Percentiles rank a stretch among this genome's conserved stretches.
These are phyloP conservation scores for Ailanthus altissimus DNA, from an alignment of 345 rosid species.

Conservation along the genomic window DNA sequence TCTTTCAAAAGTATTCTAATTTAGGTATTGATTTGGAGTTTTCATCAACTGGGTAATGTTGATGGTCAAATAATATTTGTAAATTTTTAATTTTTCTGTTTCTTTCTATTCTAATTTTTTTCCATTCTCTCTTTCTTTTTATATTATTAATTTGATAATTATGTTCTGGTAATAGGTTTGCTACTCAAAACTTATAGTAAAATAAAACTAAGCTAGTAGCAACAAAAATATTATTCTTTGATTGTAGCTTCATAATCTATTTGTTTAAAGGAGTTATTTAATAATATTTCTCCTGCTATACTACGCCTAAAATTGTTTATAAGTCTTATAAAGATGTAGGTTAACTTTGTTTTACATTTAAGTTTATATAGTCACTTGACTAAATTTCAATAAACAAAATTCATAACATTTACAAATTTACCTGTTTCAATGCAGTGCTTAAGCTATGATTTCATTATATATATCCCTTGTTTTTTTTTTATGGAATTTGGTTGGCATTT, in stretches of 20 bases:
- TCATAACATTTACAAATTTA: not conserved
- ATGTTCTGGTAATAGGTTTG: not conserved
- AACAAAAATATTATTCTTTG: not conserved
- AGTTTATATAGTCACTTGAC: not conserved
- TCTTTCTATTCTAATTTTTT: no score
- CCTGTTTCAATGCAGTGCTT: constrained; percentile 47
- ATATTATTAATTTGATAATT: no score
- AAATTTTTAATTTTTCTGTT: no score
- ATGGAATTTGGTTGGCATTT: not conserved
- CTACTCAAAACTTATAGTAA: not conserved
- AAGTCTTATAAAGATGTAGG: not conserved
- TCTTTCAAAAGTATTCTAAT: no score
- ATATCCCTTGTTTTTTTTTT: not conserved
- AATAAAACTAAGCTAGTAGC: not conserved
- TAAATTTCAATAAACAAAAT: not conserved
- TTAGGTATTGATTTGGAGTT: no score
- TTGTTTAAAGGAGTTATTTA: not conserved
- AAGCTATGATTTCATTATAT: no score
- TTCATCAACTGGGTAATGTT: no score
- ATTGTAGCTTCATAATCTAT: not conserved
- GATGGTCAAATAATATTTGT: no score
- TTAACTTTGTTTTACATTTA: not conserved
- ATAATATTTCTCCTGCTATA: not conserved
- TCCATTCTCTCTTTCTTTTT: no score
- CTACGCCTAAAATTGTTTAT: not conserved